Evolutionary conservation across 805 yeast species (phyloP), one percentile per base, ranked within the genome.

Genomic region (Metschnikowia baotianmanensis): DNA sequence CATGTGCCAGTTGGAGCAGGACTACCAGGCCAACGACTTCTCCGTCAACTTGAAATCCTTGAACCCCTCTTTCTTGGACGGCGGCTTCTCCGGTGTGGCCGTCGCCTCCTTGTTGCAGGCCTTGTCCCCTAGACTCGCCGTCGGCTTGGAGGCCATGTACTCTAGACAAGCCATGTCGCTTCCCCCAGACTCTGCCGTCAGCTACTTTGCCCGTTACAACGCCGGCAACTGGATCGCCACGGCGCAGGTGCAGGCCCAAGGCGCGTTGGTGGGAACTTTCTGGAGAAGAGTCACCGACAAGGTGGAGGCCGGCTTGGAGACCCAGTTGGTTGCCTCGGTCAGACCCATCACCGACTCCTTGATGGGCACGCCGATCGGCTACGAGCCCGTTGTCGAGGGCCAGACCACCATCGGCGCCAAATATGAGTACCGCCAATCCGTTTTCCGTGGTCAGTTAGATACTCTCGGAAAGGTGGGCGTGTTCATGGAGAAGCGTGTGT

Each of bases 1-100:
- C 43, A 88, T 91, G 95, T 76, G 86, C 49, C 98, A 93, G 72
- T 74, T 91, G 55, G 99, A 93, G 75, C 97, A 93, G 65, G 99
- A 93, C 67, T 83, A 80, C 71, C 91, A 85, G 68, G 96, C 91
- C 46, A 67, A 76, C 42, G 99, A 93, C 64, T 89, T 80, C 62
- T 83, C 96, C 36, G 65, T 90, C 61, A 90, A 90, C 74, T 72
- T 93, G 61, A 95, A 93, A 73, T 75, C 95, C 41, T 76, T 90
- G 62, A 93, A 93, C 72, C 98, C 99, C 46, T 80, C 86, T 32
- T 63, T 85, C 53, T 64, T 85, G 38, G 80, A 81, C 43, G 86
- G 86, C 49, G 76, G 78, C 23, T 85, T 89, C 69, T 74, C 87
- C 43, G 99, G 99, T 71, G 95, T 90, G 47, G 84, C 89, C 42